Conservation (phyloP, 768 basidiomycete genomes). For the Austroboletus festivus region DNA sequence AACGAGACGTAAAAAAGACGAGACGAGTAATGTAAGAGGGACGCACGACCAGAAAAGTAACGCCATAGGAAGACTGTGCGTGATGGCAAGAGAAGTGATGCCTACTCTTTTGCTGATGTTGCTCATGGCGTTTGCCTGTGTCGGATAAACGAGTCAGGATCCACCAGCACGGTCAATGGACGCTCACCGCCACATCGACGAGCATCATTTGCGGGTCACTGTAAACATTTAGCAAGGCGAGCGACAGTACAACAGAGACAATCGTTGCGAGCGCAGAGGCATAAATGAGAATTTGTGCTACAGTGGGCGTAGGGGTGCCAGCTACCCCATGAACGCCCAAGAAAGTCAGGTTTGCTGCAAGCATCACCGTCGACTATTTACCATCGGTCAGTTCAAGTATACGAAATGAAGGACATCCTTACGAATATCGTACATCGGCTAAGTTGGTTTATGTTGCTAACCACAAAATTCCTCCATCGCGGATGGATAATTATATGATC, state of each 20-base stretch:
- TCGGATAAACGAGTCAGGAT: not conserved
- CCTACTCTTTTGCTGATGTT: not conserved
- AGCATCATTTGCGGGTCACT: not conserved
- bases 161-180: not conserved
- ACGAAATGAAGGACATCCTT: constrained; percentile 8
- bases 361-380: constrained; percentile 47
- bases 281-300: constrained; percentile 27
- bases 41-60: constrained; percentile 32
- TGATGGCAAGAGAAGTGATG: constrained; percentile 19
- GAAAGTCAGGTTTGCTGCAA: constrained; percentile 53
- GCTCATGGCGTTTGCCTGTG: not conserved
- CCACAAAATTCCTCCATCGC: constrained; percentile 41
- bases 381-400: not conserved
- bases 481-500: constrained; percentile 38
- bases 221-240: not conserved
- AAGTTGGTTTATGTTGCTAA: constrained; percentile 44
- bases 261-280: constrained; percentile 30
- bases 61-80: constrained; percentile 33
- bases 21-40: not conserved
- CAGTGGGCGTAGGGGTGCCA: not conserved
- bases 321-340: constrained; percentile 46
- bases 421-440: constrained; percentile 47
- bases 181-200: not conserved
- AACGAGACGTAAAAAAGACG: not conserved
- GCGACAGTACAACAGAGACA: not conserved